These are phyloP conservation scores for Serendipita sp. DNA, from an alignment of 768 basidiomycete genomes.

Conservation along the genomic window DNA sequence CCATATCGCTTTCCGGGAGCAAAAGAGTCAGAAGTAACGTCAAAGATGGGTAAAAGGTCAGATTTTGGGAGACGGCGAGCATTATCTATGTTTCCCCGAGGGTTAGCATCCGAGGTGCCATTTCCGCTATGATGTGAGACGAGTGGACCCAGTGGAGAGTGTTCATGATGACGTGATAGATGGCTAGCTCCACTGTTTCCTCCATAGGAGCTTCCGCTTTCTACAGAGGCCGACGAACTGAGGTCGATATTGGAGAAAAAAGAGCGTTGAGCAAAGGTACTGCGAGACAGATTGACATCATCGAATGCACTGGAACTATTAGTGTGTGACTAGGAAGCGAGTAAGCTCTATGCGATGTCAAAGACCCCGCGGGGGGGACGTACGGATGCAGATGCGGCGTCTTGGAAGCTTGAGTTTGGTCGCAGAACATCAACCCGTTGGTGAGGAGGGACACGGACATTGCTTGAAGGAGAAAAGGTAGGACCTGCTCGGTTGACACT, in stretches of 20 bases:
- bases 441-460: no score
- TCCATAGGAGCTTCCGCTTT: conserved; percentile 1
- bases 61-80: not conserved
- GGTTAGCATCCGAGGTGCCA: not conserved
- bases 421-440: no score
- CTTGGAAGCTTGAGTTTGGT: no score
- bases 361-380: no score
- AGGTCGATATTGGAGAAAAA: not conserved
- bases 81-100: not conserved
- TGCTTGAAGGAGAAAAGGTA: no score
- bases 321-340: no score
- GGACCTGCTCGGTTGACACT: no score
- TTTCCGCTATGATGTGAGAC: not conserved
- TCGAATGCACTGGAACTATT: not conserved
- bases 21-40: not conserved
- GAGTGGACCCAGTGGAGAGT: not conserved
- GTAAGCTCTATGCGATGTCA: no score
- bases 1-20: not conserved
- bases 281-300: not conserved
- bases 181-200: not conserved
- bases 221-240: conserved; percentile 1
- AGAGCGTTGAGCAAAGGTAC: not conserved
- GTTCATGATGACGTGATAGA: not conserved
- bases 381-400: no score
- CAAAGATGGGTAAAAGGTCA: not conserved